Conservation (phyloP, 805 yeast species). For the Wickerhamomyces chaumierensis region DNA sequence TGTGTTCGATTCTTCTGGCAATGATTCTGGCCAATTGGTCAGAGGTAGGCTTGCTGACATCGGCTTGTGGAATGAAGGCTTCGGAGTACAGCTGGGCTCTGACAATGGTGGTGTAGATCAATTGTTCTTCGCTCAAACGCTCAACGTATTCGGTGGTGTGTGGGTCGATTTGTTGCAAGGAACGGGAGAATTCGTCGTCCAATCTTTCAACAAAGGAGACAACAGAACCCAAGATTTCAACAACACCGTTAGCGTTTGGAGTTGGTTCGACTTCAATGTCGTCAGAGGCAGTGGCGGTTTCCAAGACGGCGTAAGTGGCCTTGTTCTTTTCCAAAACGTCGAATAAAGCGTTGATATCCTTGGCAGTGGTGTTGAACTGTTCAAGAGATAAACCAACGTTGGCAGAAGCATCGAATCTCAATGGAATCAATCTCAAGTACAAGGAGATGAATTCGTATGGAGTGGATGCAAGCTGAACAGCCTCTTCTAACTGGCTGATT, state of each 20-base stretch:
- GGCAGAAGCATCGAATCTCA: slow-evolving; percentile 73
- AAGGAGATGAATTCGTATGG: slow-evolving; percentile 73
- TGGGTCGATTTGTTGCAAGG: slow-evolving; percentile 83
- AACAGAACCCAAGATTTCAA: slow-evolving; percentile 72
- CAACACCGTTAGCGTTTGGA: slow-evolving; percentile 54
- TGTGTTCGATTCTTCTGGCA: slow-evolving; percentile 78
- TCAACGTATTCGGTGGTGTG: slow-evolving; percentile 90
- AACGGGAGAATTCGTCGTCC: slow-evolving; percentile 86
- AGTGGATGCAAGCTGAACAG: slow-evolving; percentile 34
- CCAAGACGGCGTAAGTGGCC: slow-evolving; percentile 55
- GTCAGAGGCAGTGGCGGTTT: slow-evolving; percentile 58
- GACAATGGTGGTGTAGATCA: slow-evolving; percentile 63
- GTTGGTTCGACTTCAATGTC: slow-evolving; percentile 65
- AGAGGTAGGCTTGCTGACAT: slow-evolving; percentile 17
- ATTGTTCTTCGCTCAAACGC: slow-evolving; percentile 79
- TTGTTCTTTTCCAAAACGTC: slow-evolving; percentile 54
- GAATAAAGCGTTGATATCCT: slow-evolving; percentile 53
- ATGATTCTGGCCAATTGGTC: slow-evolving; percentile 63
- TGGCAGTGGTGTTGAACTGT: slow-evolving; percentile 66
- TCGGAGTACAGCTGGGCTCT: slow-evolving; percentile 85
- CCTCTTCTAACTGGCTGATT: slow-evolving; percentile 54
- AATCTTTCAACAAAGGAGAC: slow-evolving; percentile 83
- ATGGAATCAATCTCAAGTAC: slow-evolving; percentile 72
- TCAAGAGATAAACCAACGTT: slow-evolving; percentile 63
- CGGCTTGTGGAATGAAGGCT: slow-evolving; percentile 35